Conservation (phyloP, 2,329 filamentous ascomycete genomes). For the Fusarium zealandicum region DNA sequence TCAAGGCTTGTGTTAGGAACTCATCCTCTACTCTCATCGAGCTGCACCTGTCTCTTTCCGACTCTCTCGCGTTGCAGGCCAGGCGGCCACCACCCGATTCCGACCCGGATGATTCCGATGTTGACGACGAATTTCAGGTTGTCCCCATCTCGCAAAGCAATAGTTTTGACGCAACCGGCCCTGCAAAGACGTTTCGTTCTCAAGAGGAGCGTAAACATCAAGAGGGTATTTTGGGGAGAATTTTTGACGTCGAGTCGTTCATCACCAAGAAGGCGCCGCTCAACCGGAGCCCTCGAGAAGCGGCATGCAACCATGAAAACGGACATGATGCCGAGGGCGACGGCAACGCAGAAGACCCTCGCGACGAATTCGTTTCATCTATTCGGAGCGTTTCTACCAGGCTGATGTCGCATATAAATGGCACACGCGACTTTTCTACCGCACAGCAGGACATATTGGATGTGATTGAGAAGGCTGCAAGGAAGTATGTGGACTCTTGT, state of each 20-base stretch:
- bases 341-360: conserved; percentile 34
- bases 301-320: conserved; percentile 20
- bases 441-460: conserved; percentile 58
- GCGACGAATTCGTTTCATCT: conserved; percentile 42
- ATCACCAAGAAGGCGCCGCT: conserved; percentile 48
- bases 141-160: conserved; percentile 45
- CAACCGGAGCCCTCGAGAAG: conserved; percentile 33
- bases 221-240: conserved; percentile 59
- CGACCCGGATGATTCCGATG: conserved; percentile 59
- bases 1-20: conserved; percentile 62
- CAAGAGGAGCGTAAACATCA: conserved; percentile 63
- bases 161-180: conserved; percentile 49
- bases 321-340: conserved; percentile 33
- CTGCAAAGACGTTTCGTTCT: conserved; percentile 56
- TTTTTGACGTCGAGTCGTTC: conserved; percentile 59
- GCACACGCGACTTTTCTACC: conserved; percentile 44
- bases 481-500: conserved; percentile 56
- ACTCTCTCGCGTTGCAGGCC: conserved; percentile 54
- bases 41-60: conserved; percentile 66
- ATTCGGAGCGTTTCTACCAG: conserved; percentile 53
- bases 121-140: conserved; percentile 63
- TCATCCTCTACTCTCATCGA: conserved; percentile 62
- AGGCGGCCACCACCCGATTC: conserved; percentile 48
- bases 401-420: conserved; percentile 53
- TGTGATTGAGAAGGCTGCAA: conserved; percentile 58